Percentiles rank a stretch among this genome's conserved stretches.
phyloP scores from a whole-genome alignment of 2,329 filamentous ascomycete species.

The Aspergillus hiratsukae region DNA sequence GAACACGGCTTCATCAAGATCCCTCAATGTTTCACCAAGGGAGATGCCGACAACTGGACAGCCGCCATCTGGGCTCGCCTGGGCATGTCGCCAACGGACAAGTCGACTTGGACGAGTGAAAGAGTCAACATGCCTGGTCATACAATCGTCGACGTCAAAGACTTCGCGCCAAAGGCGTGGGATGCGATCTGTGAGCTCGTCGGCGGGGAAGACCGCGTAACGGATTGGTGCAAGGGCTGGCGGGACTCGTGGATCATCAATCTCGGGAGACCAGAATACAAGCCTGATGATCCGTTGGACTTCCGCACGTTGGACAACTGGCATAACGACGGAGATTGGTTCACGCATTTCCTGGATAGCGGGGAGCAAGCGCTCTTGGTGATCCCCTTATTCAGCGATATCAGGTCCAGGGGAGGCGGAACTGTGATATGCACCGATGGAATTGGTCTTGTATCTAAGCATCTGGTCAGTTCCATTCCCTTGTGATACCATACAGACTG shows the following conservation, averaged over 20 bases:
- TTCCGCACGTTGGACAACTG: slow-evolving; percentile 55
- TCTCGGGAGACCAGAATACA: slow-evolving; percentile 54
- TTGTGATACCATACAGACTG: neutral
- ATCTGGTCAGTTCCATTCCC: slow-evolving; percentile 38
- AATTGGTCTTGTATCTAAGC: slow-evolving; percentile 53
- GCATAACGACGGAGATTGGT: slow-evolving; percentile 71
- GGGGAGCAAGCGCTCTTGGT: slow-evolving; percentile 66
- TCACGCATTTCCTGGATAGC: slow-evolving; percentile 67
- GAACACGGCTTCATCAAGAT: slow-evolving; percentile 54
- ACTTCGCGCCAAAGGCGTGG: slow-evolving; percentile 63
- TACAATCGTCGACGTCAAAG: slow-evolving; percentile 48
- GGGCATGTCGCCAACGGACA: slow-evolving; percentile 60
- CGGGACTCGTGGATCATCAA: slow-evolving; percentile 66
- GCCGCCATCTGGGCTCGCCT: slow-evolving; percentile 59
- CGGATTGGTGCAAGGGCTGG: slow-evolving; percentile 52
- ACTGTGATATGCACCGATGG: slow-evolving; percentile 61
- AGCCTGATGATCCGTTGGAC: slow-evolving; percentile 48
- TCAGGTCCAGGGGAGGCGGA: slow-evolving; percentile 57
- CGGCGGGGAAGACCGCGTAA: slow-evolving; percentile 56
- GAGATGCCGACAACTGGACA: slow-evolving; percentile 47
- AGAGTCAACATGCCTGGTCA: slow-evolving; percentile 63
- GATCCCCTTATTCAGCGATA: slow-evolving; percentile 64
- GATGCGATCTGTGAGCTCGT: slow-evolving; percentile 62
- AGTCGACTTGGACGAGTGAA: slow-evolving; percentile 60
- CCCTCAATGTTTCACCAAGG: slow-evolving; percentile 47